A percentile compares a stretch with the other conserved stretches of the same genome.
phyloP scores from a whole-genome alignment of 352 stramenopile species.

The Phytophthora foliorum region DNA sequence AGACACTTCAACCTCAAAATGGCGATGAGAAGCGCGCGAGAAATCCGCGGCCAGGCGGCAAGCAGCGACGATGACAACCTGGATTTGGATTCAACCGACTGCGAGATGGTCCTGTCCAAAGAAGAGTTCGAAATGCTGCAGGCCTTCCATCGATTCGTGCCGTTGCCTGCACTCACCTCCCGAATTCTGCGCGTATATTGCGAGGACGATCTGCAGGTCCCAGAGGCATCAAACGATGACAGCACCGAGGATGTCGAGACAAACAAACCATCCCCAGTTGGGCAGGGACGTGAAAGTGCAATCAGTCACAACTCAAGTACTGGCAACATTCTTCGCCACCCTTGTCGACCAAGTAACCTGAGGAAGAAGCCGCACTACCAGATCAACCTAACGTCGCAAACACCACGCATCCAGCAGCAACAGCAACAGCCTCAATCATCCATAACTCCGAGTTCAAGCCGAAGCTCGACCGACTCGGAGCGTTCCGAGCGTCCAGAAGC shows the following conservation, averaged over 20 bases:
- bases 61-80: constrained; percentile 19
- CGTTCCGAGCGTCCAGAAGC: constrained; percentile 23
- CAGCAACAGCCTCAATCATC: constrained; percentile 11
- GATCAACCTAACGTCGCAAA: constrained; percentile 51
- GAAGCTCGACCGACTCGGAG: constrained; percentile 21
- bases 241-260: not conserved
- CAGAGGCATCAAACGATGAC: constrained; percentile 24
- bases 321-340: constrained; percentile 40
- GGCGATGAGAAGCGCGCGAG: constrained; percentile 21
- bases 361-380: constrained; percentile 54
- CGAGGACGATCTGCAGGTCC: constrained; percentile 65
- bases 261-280: constrained; percentile 1
- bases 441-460: constrained; percentile 7
- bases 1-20: constrained; percentile 4
- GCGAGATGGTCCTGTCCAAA: constrained; percentile 59
- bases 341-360: constrained; percentile 46
- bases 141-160: constrained; percentile 63
- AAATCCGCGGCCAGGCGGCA: constrained; percentile 12
- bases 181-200: constrained; percentile 63
- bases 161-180: constrained; percentile 59
- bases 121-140: constrained; percentile 70
- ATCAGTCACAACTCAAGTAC: constrained; percentile 14
- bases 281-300: not conserved
- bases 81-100: constrained; percentile 11
- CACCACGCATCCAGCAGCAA: constrained; percentile 21